These are phyloP conservation scores for Magnaporthales sp. DNA, from an alignment of 2,329 filamentous ascomycete species.

Conservation along the genomic window DNA sequence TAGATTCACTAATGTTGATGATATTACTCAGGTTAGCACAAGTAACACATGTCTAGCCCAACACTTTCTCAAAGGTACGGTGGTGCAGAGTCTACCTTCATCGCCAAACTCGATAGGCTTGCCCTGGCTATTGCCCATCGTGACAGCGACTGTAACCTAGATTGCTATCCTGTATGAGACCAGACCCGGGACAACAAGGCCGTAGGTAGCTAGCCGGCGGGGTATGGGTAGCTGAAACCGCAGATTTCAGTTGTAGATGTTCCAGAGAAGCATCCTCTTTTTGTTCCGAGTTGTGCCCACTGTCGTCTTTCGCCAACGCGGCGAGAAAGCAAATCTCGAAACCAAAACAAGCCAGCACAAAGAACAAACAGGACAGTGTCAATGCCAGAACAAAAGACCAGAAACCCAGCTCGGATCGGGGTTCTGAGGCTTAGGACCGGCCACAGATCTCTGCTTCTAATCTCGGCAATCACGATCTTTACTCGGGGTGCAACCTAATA, in stretches of 20 bases:
- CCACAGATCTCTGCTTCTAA: neutral
- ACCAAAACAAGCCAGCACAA: neutral
- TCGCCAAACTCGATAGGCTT: constrained; percentile 89
- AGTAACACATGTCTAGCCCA: too few relatives aligned
- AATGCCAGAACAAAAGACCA: neutral
- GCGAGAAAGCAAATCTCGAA: neutral
- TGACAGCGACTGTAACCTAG: neutral
- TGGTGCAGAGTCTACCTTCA: constrained; percentile 58
- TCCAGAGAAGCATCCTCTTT: neutral
- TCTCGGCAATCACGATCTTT: too few relatives aligned
- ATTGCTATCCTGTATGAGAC: neutral
- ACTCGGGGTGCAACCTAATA: neutral
- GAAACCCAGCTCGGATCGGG: neutral
- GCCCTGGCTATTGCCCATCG: constrained; percentile 91
- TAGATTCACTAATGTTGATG: constrained; percentile 63
- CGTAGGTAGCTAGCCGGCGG: neutral
- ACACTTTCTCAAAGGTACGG: constrained; percentile 3
- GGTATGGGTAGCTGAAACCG: neutral
- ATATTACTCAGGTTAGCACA: constrained; percentile 1
- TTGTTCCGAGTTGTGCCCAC: neutral
- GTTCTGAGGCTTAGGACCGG: neutral
- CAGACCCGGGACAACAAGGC: neutral
- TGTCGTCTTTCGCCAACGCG: neutral
- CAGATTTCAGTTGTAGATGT: neutral
- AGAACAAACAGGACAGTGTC: neutral